Percentiles rank a stretch among this genome's conserved stretches.
These are phyloP conservation scores for Phytophthora chlamydospora DNA, from an alignment of 352 stramenopile species.

Conservation along the genomic window DNA sequence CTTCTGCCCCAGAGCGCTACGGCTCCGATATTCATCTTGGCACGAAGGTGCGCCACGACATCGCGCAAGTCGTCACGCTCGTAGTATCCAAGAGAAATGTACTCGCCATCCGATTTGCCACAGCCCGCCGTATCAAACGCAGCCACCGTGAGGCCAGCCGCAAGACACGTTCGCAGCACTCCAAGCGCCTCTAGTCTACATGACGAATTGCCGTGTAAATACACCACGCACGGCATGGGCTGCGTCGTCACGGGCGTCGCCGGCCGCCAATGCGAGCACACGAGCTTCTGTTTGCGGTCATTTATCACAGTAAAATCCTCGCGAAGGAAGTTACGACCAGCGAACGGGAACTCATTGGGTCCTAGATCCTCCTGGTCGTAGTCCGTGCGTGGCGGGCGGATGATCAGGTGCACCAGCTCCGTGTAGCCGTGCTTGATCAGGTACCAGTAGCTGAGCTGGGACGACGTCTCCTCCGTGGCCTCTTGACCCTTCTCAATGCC, in stretches of 20 bases:
- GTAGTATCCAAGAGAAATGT: constrained; percentile 97
- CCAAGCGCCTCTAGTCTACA: constrained; percentile 95
- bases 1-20: constrained; percentile 97
- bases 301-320: constrained; percentile 92
- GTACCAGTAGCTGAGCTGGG: constrained; percentile 87
- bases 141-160: constrained; percentile 94
- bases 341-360: constrained; percentile 92
- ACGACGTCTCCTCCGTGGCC: constrained; percentile 74
- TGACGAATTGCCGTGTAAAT: constrained; percentile 98
- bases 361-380: constrained; percentile 94
- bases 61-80: constrained; percentile 91
- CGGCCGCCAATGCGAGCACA: constrained; percentile 96
- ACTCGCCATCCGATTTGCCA: constrained; percentile 96
- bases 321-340: constrained; percentile 82
- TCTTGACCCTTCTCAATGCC: constrained; percentile 80
- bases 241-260: constrained; percentile 35
- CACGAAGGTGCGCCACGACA: constrained; percentile 95
- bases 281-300: constrained; percentile 82
- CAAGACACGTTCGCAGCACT: constrained; percentile 88
- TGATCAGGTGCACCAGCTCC: constrained; percentile 97
- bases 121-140: constrained; percentile 97
- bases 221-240: constrained; percentile 94
- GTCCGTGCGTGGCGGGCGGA: constrained; percentile 93
- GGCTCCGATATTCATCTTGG: constrained; percentile 89
- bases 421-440: constrained; percentile 92